Conservation (phyloP, 2,329 filamentous ascomycete species). For the Alternaria arborescens region DNA sequence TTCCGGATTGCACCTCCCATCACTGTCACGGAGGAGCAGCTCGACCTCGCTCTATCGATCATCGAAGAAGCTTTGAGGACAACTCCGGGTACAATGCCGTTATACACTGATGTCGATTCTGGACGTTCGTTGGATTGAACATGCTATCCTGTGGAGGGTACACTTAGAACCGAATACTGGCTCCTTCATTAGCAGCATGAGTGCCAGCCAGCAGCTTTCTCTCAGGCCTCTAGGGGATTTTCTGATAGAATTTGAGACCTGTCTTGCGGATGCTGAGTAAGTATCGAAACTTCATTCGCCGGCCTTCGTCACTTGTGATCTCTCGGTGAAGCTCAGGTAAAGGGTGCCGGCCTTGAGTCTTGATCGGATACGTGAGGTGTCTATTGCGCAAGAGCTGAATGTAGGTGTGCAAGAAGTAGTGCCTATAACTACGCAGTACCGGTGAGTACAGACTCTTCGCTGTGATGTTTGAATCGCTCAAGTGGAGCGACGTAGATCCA, state of each 20-base stretch:
- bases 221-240: background rate
- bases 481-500: no score
- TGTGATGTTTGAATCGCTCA: no score
- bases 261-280: background rate
- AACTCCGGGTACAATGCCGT: conserved; percentile 55
- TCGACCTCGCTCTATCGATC: conserved; percentile 62
- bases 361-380: background rate
- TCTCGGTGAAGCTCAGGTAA: background rate
- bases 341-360: no score
- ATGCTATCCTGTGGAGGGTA: background rate
- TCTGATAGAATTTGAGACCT: background rate
- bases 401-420: background rate
- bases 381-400: background rate
- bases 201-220: background rate
- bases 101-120: conserved; percentile 22
- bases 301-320: background rate
- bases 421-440: no score
- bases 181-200: background rate
- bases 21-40: conserved; percentile 57
- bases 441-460: no score
- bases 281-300: background rate
- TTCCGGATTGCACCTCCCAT: conserved; percentile 70
- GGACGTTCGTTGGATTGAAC: background rate
- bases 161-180: background rate
- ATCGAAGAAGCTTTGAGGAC: conserved; percentile 65